Conservation (phyloP, 2,329 filamentous ascomycete genomes). For the Cryphonectria carpinicola region DNA sequence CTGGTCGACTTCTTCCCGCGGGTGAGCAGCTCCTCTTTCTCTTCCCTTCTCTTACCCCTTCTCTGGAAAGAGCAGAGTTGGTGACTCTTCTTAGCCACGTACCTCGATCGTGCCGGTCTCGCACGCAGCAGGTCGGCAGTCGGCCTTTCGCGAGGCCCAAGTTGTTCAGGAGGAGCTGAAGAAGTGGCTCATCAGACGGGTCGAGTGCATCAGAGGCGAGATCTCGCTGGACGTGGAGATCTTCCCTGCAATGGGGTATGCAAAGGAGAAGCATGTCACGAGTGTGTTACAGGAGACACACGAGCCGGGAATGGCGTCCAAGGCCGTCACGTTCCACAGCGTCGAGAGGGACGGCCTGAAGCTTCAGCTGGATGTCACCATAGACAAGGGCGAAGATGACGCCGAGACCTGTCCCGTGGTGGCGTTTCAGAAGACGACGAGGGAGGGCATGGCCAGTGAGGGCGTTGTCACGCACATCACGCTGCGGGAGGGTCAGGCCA, state of each 20-base stretch:
- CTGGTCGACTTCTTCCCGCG: constrained; percentile 77
- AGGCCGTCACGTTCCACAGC: constrained; percentile 66
- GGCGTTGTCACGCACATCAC: constrained; percentile 65
- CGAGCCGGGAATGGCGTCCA: constrained; percentile 50
- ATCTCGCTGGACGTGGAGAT: constrained; percentile 71
- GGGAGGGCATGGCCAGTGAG: constrained; percentile 59
- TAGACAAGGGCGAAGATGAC: constrained; percentile 61
- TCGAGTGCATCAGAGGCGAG: constrained; percentile 72
- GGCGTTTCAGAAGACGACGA: constrained; percentile 57
- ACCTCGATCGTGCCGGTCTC: constrained; percentile 49
- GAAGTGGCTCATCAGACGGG: constrained; percentile 71
- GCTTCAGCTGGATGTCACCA: constrained; percentile 69
- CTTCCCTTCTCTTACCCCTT: background rate
- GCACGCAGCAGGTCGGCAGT: constrained; percentile 39
- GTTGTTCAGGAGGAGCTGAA: constrained; percentile 66
- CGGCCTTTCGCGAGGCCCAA: constrained; percentile 56
- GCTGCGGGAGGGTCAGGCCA: constrained; percentile 67
- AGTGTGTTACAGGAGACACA: constrained; percentile 54
- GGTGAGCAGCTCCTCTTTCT: background rate
- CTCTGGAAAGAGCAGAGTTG: background rate
- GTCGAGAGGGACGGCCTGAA: constrained; percentile 42
- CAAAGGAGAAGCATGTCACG: constrained; percentile 63
- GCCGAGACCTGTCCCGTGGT: constrained; percentile 55
- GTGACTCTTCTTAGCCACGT: constrained; percentile 47
- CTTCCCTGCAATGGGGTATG: constrained; percentile 76